Evolutionary conservation across 345 rosid species (phyloP).

Genomic region (Salix koriyanagi): DNA sequence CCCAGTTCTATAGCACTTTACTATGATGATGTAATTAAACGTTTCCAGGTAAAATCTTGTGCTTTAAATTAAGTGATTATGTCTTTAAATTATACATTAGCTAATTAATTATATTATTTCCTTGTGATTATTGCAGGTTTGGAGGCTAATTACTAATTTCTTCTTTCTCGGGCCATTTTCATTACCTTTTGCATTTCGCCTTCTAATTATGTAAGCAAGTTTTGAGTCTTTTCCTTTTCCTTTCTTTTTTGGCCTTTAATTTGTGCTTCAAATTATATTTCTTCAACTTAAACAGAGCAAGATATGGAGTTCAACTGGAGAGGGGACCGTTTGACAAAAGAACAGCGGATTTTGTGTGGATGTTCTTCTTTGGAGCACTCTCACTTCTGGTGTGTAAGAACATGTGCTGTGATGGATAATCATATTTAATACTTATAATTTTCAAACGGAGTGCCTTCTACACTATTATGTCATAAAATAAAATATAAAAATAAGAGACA

Average conservation of each 20-base stretch:
- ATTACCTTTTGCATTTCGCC: slow-evolving; percentile 45
- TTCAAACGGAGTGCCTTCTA: too few species aligned
- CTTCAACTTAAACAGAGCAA: slow-evolving; percentile 34
- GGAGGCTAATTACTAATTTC: slow-evolving; percentile 62
- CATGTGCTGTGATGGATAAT: too few species aligned
- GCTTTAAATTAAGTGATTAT: background rate
- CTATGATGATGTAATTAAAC: slow-evolving; percentile 49
- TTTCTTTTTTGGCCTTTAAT: too few species aligned
- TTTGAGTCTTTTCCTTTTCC: background rate
- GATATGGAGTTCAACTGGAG: slow-evolving; percentile 57
- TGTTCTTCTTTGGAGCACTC: slow-evolving; percentile 62
- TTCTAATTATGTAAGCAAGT: slow-evolving; percentile 48
- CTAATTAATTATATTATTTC: background rate
- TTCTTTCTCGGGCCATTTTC: slow-evolving; percentile 58
- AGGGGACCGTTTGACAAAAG: slow-evolving; percentile 63
- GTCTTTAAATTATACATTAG: too few species aligned
- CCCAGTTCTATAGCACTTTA: slow-evolving; percentile 31
- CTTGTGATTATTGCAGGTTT: slow-evolving; percentile 32
- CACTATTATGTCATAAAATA: too few species aligned
- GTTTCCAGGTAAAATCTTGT: slow-evolving; percentile 38
- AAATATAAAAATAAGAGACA: too few species aligned
- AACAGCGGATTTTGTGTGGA: slow-evolving; percentile 65
- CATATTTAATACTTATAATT: too few species aligned
- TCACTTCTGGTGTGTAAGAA: slow-evolving; percentile 46
- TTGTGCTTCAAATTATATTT: background rate